Evolutionary conservation across 2,329 filamentous ascomycete species (phyloP).

Genomic region (Scytalidium lignicola): DNA sequence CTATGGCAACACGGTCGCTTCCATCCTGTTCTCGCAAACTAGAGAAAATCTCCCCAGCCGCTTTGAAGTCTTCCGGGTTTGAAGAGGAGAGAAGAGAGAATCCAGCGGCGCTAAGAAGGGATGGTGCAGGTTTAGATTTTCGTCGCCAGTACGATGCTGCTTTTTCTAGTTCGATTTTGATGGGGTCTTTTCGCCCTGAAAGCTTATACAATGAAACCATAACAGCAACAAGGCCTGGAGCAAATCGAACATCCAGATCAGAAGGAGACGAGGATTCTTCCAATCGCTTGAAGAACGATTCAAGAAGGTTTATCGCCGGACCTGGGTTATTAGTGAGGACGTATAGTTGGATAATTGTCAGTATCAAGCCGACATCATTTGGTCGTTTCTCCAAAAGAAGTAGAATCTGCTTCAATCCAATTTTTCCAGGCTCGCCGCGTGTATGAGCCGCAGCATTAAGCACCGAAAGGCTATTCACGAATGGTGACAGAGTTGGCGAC

Average conservation of each 20-base stretch:
- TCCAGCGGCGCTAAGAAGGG: constrained; percentile 77
- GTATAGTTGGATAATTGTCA: constrained; percentile 80
- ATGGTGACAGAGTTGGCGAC: constrained; percentile 42
- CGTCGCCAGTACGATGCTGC: constrained; percentile 77
- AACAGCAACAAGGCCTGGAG: constrained; percentile 78
- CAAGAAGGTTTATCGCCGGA: constrained; percentile 69
- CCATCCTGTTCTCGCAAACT: constrained; percentile 61
- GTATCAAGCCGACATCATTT: constrained; percentile 71
- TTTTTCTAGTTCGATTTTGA: constrained; percentile 69
- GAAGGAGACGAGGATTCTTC: constrained; percentile 54
- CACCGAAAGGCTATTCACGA: constrained; percentile 52
- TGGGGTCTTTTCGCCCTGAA: constrained; percentile 67
- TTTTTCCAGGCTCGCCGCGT: constrained; percentile 56
- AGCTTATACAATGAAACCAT: constrained; percentile 72
- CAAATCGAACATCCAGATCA: constrained; percentile 67
- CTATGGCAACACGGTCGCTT: constrained; percentile 65
- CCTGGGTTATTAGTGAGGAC: constrained; percentile 65
- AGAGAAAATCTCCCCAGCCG: constrained; percentile 75
- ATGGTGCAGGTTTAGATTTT: constrained; percentile 51
- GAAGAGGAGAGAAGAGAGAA: constrained; percentile 74
- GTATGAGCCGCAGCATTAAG: constrained; percentile 72
- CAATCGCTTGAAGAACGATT: constrained; percentile 68
- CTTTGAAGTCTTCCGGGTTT: constrained; percentile 58
- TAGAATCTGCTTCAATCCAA: constrained; percentile 64
- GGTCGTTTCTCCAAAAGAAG: constrained; percentile 68